These are phyloP conservation scores for Fraxinus paxiana DNA, from an alignment of 305 asterid species.

Conservation along the genomic window DNA sequence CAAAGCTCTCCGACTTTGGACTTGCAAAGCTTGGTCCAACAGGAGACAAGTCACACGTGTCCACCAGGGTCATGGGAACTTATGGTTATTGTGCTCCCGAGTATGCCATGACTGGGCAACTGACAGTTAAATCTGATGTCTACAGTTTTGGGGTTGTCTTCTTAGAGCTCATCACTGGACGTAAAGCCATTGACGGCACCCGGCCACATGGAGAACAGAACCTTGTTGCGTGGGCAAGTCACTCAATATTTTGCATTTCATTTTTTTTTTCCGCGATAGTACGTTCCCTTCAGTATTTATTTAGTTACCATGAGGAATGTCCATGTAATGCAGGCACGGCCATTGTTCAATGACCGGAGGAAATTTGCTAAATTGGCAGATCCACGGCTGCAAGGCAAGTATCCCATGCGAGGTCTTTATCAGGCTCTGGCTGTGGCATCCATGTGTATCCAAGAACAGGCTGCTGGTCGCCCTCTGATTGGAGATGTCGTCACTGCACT, in stretches of 20 bases:
- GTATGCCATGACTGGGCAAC: slow-evolving; percentile 97
- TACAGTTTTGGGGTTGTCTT: slow-evolving; percentile 95
- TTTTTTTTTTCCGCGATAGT: background rate
- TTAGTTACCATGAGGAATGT: background rate
- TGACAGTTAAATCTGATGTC: slow-evolving; percentile 92
- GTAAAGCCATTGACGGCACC: slow-evolving; percentile 85
- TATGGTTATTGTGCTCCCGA: slow-evolving; percentile 99
- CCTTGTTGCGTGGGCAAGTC: slow-evolving; percentile 80
- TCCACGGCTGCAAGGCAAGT: slow-evolving; percentile 76
- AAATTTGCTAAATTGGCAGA: slow-evolving; percentile 78
- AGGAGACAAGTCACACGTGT: slow-evolving; percentile 88
- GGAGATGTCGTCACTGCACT: slow-evolving; percentile 95
- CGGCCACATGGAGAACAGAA: slow-evolving; percentile 85
- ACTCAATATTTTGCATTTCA: background rate
- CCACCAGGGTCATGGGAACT: slow-evolving; percentile 98
- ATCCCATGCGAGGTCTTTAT: slow-evolving; percentile 81
- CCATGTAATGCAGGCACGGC: slow-evolving; percentile 64
- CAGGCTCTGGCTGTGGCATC: slow-evolving; percentile 98
- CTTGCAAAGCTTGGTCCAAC: slow-evolving; percentile 97
- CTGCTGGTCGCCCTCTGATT: slow-evolving; percentile 90
- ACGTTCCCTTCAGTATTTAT: background rate
- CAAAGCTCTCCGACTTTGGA: slow-evolving; percentile 95
- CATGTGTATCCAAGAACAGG: slow-evolving; percentile 96
- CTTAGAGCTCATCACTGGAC: slow-evolving; percentile 93
- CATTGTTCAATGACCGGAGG: slow-evolving; percentile 78